Evolutionary conservation across 495 filamentous ascomycete genomes (phyloP).

Genomic region (Annulohypoxylon nitens): DNA sequence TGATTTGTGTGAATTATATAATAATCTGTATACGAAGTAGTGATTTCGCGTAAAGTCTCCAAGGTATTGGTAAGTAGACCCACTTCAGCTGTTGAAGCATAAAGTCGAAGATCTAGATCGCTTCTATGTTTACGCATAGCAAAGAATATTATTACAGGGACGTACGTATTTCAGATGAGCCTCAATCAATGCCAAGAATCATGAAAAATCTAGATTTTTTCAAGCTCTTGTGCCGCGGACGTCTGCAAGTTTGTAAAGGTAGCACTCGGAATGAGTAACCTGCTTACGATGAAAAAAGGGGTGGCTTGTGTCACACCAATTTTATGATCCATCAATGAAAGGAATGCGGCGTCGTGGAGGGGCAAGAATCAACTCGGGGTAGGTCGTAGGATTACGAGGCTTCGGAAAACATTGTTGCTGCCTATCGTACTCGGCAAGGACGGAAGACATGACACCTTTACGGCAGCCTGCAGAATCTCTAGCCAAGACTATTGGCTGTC

Average conservation of each 20-base stretch:
- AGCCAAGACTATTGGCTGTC: background rate
- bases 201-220: background rate
- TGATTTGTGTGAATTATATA: background rate
- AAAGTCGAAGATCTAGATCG: background rate
- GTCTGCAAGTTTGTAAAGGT: background rate
- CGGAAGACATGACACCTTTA: background rate
- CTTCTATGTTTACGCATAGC: background rate
- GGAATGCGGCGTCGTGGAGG: background rate
- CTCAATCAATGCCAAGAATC: constrained; percentile 3
- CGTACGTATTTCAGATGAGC: background rate
- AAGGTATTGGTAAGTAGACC: background rate
- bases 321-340: background rate
- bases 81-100: background rate
- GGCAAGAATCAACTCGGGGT: background rate
- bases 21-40: background rate
- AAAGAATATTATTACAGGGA: background rate
- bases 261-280: background rate
- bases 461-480: background rate
- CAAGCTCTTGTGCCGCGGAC: background rate
- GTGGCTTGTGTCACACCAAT: background rate
- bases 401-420: background rate
- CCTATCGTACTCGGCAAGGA: background rate
- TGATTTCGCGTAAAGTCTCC: too few relatives aligned
- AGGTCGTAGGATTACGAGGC: background rate
- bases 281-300: background rate